Conservation (phyloP, 2,329 filamentous ascomycete species). For the Trichoderma sp. region DNA sequence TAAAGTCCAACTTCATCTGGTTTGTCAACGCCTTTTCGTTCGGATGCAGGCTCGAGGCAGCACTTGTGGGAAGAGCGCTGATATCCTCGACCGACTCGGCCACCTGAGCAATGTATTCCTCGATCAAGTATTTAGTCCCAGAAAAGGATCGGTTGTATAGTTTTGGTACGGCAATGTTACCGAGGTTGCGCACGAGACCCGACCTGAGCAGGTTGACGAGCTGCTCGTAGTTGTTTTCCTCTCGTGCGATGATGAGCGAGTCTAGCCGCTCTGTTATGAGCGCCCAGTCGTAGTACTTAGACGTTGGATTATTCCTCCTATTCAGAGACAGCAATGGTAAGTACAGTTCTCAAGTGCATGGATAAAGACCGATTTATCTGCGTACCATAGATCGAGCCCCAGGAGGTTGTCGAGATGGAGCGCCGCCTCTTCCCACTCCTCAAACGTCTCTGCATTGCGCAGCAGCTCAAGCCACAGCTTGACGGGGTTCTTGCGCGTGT, state of each 20-base stretch:
- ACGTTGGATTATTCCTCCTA: constrained; percentile 82
- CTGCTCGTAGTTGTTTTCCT: constrained; percentile 70
- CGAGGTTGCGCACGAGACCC: constrained; percentile 80
- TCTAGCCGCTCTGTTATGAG: constrained; percentile 78
- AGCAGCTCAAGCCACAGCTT: constrained; percentile 68
- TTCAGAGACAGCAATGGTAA: constrained; percentile 14
- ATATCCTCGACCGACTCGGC: constrained; percentile 80
- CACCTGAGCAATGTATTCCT: constrained; percentile 85
- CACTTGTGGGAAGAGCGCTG: constrained; percentile 62
- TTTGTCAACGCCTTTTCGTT: constrained; percentile 55
- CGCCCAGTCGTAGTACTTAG: constrained; percentile 81
- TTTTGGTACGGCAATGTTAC: constrained; percentile 80
- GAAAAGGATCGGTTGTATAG: constrained; percentile 84
- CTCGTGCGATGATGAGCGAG: constrained; percentile 67
- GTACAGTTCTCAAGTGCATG: background rate
- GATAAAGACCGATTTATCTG: background rate
- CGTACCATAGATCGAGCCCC: constrained; percentile 78
- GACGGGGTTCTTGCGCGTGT: constrained; percentile 62
- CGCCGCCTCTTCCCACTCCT: constrained; percentile 86
- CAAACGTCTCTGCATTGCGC: constrained; percentile 67
- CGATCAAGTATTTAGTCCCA: constrained; percentile 86
- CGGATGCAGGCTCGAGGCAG: constrained; percentile 36
- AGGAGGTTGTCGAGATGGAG: constrained; percentile 78
- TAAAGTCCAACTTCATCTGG: constrained; percentile 79
- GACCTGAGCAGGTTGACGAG: constrained; percentile 80